Evolutionary conservation across 106 monocot genomes (phyloP), one percentile per base, ranked within the genome.

Genomic region (Hemerocallis citrina): DNA sequence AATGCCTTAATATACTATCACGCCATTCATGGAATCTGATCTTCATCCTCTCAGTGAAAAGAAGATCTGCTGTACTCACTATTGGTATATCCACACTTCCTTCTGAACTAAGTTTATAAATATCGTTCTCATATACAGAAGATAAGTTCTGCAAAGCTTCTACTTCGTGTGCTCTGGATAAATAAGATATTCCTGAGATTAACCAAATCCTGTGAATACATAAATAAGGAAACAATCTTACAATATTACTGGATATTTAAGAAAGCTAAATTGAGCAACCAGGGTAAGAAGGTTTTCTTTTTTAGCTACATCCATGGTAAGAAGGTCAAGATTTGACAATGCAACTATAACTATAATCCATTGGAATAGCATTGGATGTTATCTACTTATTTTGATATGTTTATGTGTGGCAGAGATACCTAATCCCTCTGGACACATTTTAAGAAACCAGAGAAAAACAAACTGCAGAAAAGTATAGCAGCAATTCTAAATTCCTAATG

Each of bases 171-270:
- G 71, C 73, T 92, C 74, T 92, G 70, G 98, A 98, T 77, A 98
- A 75, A 82, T 91, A 92, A 71, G 91, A 98, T 77, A 98, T 81
- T 82, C 98, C 96, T 96, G 79, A 75, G 67, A 82, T 73, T 79
- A 74, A 33, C 71, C 66, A 75, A 77, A 76, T 72, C 55, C 20
- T 34, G 69, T 77, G 72, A 77, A 81, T 66, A 72, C 24, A 47
- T 55, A 23, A 61, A 55, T 33, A 69, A 23, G 30, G 15, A 27
- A 66, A 71, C 28, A 39, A 61, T 31, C 30, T 27, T 33, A 30
- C 44, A 36, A 31, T 34, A 56, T 20, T 13, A n/a, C 57, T 34
- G 8, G 34, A 43, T 55, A 41, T 6, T 55, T 39, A 56, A 67
- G 50, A 69, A 9, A 43, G 33, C 57, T 46, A 22, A 51, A 21